phyloP scores from a whole-genome alignment of 495 filamentous ascomycete species.

The Recurvomyces mirabilis region DNA sequence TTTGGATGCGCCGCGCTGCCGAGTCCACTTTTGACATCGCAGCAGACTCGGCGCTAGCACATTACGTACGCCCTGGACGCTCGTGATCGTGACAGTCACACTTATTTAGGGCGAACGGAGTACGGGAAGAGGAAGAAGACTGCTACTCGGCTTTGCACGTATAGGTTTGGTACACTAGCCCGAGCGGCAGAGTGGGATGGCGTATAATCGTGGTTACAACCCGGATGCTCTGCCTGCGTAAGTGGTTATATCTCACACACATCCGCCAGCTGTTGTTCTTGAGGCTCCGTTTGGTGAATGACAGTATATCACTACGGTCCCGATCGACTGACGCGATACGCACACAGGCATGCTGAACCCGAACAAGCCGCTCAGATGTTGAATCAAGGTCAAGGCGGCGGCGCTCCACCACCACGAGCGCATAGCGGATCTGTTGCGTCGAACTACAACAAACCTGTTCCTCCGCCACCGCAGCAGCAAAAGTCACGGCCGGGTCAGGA shows the following conservation, averaged over 20 bases:
- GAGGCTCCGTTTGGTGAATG: slow-evolving; percentile 11
- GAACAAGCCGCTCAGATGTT: slow-evolving; percentile 45
- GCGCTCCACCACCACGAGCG: slow-evolving; percentile 15
- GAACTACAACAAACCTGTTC: slow-evolving; percentile 29
- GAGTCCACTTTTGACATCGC: too few species aligned
- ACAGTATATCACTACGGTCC: neutral
- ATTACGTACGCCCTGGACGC: neutral
- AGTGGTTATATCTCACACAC: slow-evolving; percentile 31
- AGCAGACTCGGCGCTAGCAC: neutral
- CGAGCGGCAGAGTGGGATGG: slow-evolving; percentile 48
- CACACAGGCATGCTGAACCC: slow-evolving; percentile 76
- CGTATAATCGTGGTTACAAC: slow-evolving; percentile 85
- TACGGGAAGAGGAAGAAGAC: too few species aligned
- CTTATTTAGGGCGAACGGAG: too few species aligned
- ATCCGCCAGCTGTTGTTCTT: neutral
- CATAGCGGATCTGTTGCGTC: slow-evolving; percentile 7
- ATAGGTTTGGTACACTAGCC: too few species aligned
- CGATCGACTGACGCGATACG: slow-evolving; percentile 3
- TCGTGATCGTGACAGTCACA: neutral
- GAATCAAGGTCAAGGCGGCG: slow-evolving; percentile 1
- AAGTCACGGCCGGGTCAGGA: slow-evolving; percentile 19
- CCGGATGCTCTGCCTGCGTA: slow-evolving; percentile 95
- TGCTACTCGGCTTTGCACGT: too few species aligned
- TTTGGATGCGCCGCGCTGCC: too few species aligned
- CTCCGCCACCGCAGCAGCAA: slow-evolving; percentile 21